Conservation (phyloP, 495 filamentous ascomycete genomes). For the Lasiosphaeria miniovina region DNA sequence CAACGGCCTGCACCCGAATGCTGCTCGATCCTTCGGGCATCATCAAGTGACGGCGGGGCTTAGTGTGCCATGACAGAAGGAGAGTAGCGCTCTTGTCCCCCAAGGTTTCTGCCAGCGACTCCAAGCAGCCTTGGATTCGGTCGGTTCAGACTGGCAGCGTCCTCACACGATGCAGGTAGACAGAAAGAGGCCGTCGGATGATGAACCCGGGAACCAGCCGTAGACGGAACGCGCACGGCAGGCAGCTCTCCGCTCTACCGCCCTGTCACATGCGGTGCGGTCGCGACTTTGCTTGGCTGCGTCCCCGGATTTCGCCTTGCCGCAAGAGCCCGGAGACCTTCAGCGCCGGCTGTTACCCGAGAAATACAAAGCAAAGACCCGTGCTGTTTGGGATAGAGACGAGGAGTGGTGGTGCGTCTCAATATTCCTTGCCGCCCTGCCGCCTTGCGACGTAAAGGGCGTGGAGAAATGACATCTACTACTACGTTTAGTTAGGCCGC, state of each 20-base stretch:
- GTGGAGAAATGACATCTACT: constrained; percentile 8
- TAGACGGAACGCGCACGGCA: background rate
- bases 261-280: background rate
- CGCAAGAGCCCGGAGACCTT: background rate
- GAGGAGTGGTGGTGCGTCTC: too few relatives aligned
- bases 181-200: background rate
- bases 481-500: background rate
- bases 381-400: too few relatives aligned
- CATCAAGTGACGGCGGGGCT: background rate
- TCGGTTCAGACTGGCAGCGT: too few relatives aligned
- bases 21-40: background rate
- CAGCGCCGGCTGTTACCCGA: background rate
- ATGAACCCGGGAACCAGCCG: background rate
- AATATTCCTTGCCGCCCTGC: background rate
- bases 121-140: too few relatives aligned
- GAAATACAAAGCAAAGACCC: too few relatives aligned
- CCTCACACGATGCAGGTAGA: too few relatives aligned
- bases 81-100: background rate
- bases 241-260: background rate
- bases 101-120: background rate
- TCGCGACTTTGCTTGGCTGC: background rate
- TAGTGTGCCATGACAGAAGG: background rate
- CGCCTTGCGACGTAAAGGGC: constrained; percentile 5
- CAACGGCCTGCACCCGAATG: background rate
- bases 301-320: background rate